Conservation (phyloP, 2,329 filamentous ascomycete genomes). For the Coniochaeta sp. region DNA sequence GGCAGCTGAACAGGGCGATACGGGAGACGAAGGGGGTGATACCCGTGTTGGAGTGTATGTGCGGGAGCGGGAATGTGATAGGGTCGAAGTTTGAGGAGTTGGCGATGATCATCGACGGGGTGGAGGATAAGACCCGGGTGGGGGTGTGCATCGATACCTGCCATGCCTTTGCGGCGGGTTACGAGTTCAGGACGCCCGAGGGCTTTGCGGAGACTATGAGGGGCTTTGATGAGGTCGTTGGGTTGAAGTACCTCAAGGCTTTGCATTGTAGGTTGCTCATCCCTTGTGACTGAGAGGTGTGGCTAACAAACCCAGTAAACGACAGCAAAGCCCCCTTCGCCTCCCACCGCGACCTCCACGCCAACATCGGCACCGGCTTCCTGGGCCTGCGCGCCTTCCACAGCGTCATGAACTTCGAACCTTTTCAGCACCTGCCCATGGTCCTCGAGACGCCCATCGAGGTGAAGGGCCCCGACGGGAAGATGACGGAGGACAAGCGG, state of each 20-base stretch:
- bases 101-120: conserved; percentile 69
- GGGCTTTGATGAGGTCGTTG: conserved; percentile 72
- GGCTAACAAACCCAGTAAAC: conserved; percentile 51
- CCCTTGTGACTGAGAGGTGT: not conserved
- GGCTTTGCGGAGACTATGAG: conserved; percentile 67
- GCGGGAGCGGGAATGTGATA: conserved; percentile 79
- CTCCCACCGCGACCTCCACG: conserved; percentile 82
- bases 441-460: conserved; percentile 96
- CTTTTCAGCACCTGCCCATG: conserved; percentile 76
- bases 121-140: conserved; percentile 76
- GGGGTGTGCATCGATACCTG: conserved; percentile 97
- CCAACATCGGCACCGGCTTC: conserved; percentile 94
- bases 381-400: conserved; percentile 87
- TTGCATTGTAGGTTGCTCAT: conserved; percentile 53
- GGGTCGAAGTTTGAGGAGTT: conserved; percentile 83
- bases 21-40: conserved; percentile 67
- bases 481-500: conserved; percentile 66
- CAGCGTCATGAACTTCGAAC: conserved; percentile 75
- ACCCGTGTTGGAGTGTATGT: conserved; percentile 93
- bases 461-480: conserved; percentile 56
- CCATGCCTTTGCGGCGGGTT: conserved; percentile 89
- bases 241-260: conserved; percentile 71
- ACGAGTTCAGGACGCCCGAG: conserved; percentile 73
- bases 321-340: conserved; percentile 86
- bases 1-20: conserved; percentile 76